Conservation (phyloP, 2,329 filamentous ascomycete genomes). For the Parascedosporium putredinis region DNA sequence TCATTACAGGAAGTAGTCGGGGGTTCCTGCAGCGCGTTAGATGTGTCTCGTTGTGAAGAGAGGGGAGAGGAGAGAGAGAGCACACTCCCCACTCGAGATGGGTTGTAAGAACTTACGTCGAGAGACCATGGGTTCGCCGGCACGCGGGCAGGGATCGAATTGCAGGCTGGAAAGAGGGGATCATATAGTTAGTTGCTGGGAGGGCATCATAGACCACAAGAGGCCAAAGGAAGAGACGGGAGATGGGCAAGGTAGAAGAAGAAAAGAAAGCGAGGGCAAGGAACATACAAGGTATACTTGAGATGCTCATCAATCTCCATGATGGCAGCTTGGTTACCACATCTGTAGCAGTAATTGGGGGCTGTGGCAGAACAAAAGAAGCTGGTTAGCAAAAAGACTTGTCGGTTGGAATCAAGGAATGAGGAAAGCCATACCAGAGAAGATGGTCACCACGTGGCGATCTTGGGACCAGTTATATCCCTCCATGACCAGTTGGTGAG, state of each 20-base stretch:
- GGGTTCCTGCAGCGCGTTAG: constrained; percentile 49
- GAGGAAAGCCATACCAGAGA: constrained; percentile 57
- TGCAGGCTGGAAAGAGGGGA: constrained; percentile 93
- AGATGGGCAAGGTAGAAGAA: background rate
- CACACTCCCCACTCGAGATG: no score
- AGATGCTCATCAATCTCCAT: constrained; percentile 99
- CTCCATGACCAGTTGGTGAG: constrained; percentile 98
- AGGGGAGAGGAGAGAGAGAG: background rate
- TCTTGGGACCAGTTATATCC: constrained; percentile 99
- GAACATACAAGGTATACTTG: constrained; percentile 97
- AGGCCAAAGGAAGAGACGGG: no score
- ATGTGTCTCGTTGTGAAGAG: constrained; percentile 8
- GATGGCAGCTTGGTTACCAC: constrained; percentile 98
- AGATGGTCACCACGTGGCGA: constrained; percentile 95
- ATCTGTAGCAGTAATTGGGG: constrained; percentile 96
- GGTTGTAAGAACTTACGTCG: constrained; percentile 48
- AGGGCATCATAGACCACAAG: no score
- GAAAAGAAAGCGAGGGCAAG: no score
- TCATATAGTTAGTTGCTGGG: no score
- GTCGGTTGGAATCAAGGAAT: no score
- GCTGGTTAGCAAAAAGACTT: background rate
- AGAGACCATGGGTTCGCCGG: constrained; percentile 97
- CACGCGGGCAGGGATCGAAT: constrained; percentile 96
- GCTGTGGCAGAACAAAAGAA: constrained; percentile 31
- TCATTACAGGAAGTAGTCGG: constrained; percentile 92